Base-by-base conservation (phyloP, 176 grass and related monocot genomes). In the Ananas comosus region DNA sequence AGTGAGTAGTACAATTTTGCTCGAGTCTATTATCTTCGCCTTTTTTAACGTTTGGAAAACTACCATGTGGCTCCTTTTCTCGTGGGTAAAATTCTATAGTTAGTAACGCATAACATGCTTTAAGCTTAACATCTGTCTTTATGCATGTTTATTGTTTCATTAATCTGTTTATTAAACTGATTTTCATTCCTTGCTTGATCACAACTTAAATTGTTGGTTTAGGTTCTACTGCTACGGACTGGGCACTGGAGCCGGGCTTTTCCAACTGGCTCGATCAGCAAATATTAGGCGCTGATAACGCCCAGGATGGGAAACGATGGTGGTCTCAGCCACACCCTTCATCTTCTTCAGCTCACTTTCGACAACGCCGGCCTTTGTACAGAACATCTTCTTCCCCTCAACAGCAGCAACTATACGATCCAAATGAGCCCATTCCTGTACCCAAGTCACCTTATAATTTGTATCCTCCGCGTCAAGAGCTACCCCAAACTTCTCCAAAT, bases 381-480 rank as follows among this genome's bases (percentile, higher is more conserved):
- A 79, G 78, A 68, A 89, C 86, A 75, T 76, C 82, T 12, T 82
- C 81, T 48, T 86, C 63, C 12, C 87, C 87, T 53, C 79, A 90
- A 51, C 71, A 81, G 72, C 74, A 82, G 61, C 73, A 58, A 50
- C 70, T 80, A 13, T 77, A 76, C 57, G 76, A 83, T 67, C 64
- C 61, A 47, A 74, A 14, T 72, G 77, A 74, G 65, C 71, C 69
- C 11, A 91, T 91, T 82, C 78, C 66, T 53, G 65, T 88, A 48
- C 85, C 88, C 53, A 79, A 86, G 24, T 77, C 78, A 67, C 49
- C 81, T 64, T 82, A 80, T 65, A 83, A 76, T 64, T 74, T 67
- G 0, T 86, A 81, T n/a, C 83, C 80, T 70, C 77, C 70, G 68
- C 63, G 74, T 65, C 49, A 49, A 82, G 64, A 29, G 68, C 50